phyloP scores from a whole-genome alignment of 108 stramenopile genomes.

The Ochromonas danica region DNA sequence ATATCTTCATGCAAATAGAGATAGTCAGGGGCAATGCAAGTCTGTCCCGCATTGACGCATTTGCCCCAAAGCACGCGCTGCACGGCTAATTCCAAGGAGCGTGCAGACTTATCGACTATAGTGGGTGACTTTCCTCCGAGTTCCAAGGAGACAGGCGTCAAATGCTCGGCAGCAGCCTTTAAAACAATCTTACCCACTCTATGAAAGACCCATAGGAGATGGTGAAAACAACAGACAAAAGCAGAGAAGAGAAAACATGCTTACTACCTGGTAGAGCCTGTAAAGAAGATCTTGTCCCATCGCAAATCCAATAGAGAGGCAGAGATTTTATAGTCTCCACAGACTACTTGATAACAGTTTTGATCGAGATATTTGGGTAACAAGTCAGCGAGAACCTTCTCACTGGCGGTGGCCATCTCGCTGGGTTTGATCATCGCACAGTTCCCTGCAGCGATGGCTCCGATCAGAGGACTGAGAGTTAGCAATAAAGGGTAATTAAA shows the following conservation, averaged over 20 bases:
- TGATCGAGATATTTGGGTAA: constrained; percentile 61
- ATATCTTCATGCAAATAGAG: constrained; percentile 52
- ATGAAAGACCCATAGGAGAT: constrained; percentile 38
- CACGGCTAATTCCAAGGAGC: constrained; percentile 52
- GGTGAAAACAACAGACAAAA: too few species aligned
- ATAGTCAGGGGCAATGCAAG: constrained; percentile 80
- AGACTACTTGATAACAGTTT: constrained; percentile 60
- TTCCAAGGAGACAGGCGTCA: constrained; percentile 80
- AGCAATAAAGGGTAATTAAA: constrained; percentile 72
- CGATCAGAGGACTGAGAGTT: constrained; percentile 57
- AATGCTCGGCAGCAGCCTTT: constrained; percentile 69
- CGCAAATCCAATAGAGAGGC: constrained; percentile 58
- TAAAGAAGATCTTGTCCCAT: constrained; percentile 79
- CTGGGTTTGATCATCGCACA: constrained; percentile 72
- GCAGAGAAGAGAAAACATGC: too few species aligned
- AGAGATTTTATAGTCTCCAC: constrained; percentile 66
- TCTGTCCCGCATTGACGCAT: constrained; percentile 76
- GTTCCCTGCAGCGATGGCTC: constrained; percentile 79
- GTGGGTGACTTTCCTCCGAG: constrained; percentile 84
- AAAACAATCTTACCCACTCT: constrained; percentile 68
- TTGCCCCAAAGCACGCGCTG: constrained; percentile 65
- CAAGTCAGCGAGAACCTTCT: constrained; percentile 45
- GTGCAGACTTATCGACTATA: constrained; percentile 52
- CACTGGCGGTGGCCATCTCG: constrained; percentile 58
- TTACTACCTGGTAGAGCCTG: constrained; percentile 74